These are phyloP conservation scores for Lactarius evosmus DNA, from an alignment of 768 basidiomycete species.

Conservation along the genomic window DNA sequence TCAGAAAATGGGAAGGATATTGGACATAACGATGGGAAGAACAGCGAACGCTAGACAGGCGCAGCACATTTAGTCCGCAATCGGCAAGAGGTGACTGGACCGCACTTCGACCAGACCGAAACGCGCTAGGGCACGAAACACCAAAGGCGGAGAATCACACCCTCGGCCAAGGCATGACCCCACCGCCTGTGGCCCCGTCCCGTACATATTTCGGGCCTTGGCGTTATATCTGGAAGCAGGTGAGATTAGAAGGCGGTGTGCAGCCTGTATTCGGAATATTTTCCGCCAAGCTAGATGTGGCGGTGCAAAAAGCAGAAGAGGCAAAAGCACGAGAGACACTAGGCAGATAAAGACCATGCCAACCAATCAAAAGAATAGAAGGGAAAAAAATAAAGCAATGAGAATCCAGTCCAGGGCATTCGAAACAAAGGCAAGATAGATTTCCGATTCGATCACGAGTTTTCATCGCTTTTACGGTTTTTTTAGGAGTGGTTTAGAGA, in stretches of 20 bases:
- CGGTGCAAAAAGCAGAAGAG: background rate
- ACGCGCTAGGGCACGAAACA: slow-evolving; percentile 7
- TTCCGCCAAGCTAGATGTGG: too few species aligned
- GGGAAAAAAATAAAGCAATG: background rate
- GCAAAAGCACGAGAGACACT: background rate
- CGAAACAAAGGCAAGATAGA: background rate
- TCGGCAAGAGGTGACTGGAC: background rate
- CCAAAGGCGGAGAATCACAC: background rate
- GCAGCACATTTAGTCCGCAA: background rate
- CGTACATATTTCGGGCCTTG: background rate
- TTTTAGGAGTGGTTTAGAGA: background rate
- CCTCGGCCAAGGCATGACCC: slow-evolving; percentile 9
- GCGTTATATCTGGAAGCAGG: background rate
- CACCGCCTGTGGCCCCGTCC: background rate
- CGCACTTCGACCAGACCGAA: background rate
- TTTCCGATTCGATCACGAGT: too few species aligned
- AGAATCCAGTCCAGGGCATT: background rate
- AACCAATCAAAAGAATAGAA: background rate
- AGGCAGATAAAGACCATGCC: background rate
- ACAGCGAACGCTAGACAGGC: background rate
- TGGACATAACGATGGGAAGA: background rate
- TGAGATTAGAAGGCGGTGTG: background rate
- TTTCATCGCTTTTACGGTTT: background rate
- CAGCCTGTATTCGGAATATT: too few species aligned
- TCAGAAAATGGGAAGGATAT: background rate